These are phyloP conservation scores for Phytopythium helicoides DNA, from an alignment of 352 stramenopile genomes.

Conservation along the genomic window DNA sequence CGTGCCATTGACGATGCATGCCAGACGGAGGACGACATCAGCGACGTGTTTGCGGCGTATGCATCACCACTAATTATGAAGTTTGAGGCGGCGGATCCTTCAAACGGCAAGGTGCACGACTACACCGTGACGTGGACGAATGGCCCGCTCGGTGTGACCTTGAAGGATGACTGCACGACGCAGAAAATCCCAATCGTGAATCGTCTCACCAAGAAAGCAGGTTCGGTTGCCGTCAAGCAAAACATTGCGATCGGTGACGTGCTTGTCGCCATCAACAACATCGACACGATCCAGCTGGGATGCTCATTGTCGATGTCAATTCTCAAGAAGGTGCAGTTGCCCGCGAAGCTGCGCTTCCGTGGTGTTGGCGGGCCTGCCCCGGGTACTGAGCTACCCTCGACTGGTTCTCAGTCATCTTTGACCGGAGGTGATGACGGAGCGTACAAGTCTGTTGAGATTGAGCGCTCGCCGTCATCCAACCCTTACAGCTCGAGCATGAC, in stretches of 20 bases:
- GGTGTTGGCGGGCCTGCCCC: slow-evolving; percentile 64
- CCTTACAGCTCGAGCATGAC: slow-evolving; percentile 53
- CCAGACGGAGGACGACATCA: slow-evolving; percentile 59
- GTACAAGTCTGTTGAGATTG: not conserved
- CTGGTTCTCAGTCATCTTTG: not conserved
- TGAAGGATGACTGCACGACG: slow-evolving; percentile 83
- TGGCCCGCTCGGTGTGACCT: slow-evolving; percentile 76
- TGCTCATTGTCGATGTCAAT: slow-evolving; percentile 89
- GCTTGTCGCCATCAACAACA: slow-evolving; percentile 88
- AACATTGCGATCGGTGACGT: slow-evolving; percentile 88
- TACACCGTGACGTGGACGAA: slow-evolving; percentile 89
- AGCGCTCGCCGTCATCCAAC: slow-evolving; percentile 25
- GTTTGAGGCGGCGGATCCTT: slow-evolving; percentile 53
- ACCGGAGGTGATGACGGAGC: slow-evolving; percentile 1
- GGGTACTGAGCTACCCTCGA: slow-evolving; percentile 13
- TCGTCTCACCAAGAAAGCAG: slow-evolving; percentile 81
- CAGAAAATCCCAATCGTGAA: slow-evolving; percentile 88
- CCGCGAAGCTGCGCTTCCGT: slow-evolving; percentile 80
- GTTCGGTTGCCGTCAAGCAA: slow-evolving; percentile 84
- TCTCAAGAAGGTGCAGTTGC: slow-evolving; percentile 85
- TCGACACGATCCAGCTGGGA: slow-evolving; percentile 85
- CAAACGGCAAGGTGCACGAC: slow-evolving; percentile 70
- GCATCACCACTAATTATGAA: slow-evolving; percentile 83
- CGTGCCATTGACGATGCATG: slow-evolving; percentile 60
- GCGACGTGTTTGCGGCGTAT: slow-evolving; percentile 71